Evolutionary conservation across 257 asterid genomes (phyloP), one percentile per base, ranked within the genome.

Genomic region (Nicotiana tabacum): DNA sequence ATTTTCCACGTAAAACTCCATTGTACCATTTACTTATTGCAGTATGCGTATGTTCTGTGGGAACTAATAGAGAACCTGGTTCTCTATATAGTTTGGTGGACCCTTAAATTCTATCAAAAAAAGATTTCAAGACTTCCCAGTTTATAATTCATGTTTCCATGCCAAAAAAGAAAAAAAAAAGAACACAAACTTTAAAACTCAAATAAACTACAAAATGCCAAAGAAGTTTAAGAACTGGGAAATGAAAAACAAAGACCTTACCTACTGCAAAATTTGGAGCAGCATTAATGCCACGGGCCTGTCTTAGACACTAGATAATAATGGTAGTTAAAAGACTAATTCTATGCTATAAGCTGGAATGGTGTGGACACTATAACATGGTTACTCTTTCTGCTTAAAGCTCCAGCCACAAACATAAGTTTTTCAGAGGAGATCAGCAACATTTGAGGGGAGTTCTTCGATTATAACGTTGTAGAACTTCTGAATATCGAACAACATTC

Each of bases 371-470:
- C 12, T 43, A 43, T 43, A 43, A 43, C 51, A 43, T 43, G 51
- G 12, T 43, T 43, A 43, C 51, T 43, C 51, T 43, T 43, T 43
- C 48, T 43, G 48, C 48, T 43, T 7, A 43, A 43, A 43, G 48
- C 10, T 43, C 11, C 48, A 43, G 48, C 48, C 48, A 43, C 48
- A 43, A 70, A 39, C 58, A 43, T 43, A 27, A 24, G 16, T 74
- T 68, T 37, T 72, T 88, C 84, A 90, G 69, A 93, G 93, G 78
- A 92, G 94, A 88, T 92, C 97, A 10, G 94, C 98, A 9, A 92
- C 94, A 65, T 93, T 90, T 0, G 94, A 87, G 4, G 97, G 97
- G 27, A 93, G 95, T 83, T 93, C 98, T 87, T 93, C 92, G 4
- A 93, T 48, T 0, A 85, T 78, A 27, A 93, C 97, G 39, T 91